Percentiles rank a stretch among this genome's conserved stretches.
phyloP scores from a whole-genome alignment of 2,329 filamentous ascomycete genomes.

The Aspergillus pseudoviridinutans region DNA sequence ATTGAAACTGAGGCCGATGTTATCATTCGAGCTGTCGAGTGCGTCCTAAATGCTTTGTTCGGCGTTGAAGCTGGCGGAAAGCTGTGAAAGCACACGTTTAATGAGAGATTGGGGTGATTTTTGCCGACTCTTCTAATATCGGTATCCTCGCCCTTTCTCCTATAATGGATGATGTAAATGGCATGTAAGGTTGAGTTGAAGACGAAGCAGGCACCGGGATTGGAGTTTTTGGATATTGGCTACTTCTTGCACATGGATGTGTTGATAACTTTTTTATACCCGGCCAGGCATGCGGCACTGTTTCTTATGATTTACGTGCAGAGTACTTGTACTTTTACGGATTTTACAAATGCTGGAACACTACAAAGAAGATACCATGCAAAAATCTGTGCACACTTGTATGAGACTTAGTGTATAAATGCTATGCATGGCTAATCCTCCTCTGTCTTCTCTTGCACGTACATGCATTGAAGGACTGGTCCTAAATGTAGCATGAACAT shows the following conservation, averaged over 20 bases:
- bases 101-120: neutral
- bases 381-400: neutral
- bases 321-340: neutral
- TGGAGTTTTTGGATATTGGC: neutral
- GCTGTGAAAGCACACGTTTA: neutral
- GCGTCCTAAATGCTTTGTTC: conserved; percentile 33
- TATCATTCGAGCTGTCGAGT: conserved; percentile 34
- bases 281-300: neutral
- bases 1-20: conserved; percentile 21
- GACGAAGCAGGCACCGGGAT: neutral
- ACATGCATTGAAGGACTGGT: neutral
- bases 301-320: neutral
- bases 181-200: neutral
- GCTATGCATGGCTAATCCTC: neutral
- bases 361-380: neutral
- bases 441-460: neutral
- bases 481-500: neutral
- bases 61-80: conserved; percentile 7
- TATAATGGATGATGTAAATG: neutral
- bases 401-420: neutral
- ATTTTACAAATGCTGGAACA: neutral
- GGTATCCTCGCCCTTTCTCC: too few relatives aligned
- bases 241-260: neutral
- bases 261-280: neutral
- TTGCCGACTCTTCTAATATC: neutral